phyloP scores from a whole-genome alignment of 805 yeast species.

The Wickerhamiella galacta region DNA sequence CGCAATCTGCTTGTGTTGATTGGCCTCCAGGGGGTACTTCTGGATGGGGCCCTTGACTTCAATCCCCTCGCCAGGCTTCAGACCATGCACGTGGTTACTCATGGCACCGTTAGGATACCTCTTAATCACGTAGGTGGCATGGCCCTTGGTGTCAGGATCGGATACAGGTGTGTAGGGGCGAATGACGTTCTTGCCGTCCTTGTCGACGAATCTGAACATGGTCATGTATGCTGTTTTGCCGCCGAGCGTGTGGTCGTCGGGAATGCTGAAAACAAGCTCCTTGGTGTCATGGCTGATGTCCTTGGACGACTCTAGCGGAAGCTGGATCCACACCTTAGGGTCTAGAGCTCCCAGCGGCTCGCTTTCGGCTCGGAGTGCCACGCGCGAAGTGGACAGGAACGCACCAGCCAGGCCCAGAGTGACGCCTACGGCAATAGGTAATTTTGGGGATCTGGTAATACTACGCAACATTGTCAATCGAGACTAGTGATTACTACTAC shows the following conservation, averaged over 20 bases:
- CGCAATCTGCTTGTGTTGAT: slow-evolving; percentile 62
- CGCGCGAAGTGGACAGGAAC: slow-evolving; percentile 20
- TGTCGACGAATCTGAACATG: slow-evolving; percentile 63
- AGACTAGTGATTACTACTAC: too few species aligned
- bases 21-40: slow-evolving; percentile 84
- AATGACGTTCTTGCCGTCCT: slow-evolving; percentile 71
- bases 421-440: slow-evolving; percentile 21
- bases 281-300: slow-evolving; percentile 29
- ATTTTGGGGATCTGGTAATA: slow-evolving; percentile 5
- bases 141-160: slow-evolving; percentile 52
- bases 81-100: slow-evolving; percentile 51
- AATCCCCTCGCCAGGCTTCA: slow-evolving; percentile 66
- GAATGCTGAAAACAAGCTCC: slow-evolving; percentile 53
- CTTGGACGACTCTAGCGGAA: slow-evolving; percentile 11
- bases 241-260: slow-evolving; percentile 57
- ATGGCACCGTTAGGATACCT: slow-evolving; percentile 73
- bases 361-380: slow-evolving; percentile 15
- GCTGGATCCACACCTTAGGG: slow-evolving; percentile 23
- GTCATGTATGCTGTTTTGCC: slow-evolving; percentile 63
- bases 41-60: slow-evolving; percentile 86
- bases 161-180: slow-evolving; percentile 75
- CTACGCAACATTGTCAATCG: slow-evolving; percentile 4
- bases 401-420: slow-evolving; percentile 32
- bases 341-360: slow-evolving; percentile 13
- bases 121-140: slow-evolving; percentile 68